phyloP scores from a whole-genome alignment of 2,329 filamentous ascomycete genomes.

The Cercospora nicotianae region DNA sequence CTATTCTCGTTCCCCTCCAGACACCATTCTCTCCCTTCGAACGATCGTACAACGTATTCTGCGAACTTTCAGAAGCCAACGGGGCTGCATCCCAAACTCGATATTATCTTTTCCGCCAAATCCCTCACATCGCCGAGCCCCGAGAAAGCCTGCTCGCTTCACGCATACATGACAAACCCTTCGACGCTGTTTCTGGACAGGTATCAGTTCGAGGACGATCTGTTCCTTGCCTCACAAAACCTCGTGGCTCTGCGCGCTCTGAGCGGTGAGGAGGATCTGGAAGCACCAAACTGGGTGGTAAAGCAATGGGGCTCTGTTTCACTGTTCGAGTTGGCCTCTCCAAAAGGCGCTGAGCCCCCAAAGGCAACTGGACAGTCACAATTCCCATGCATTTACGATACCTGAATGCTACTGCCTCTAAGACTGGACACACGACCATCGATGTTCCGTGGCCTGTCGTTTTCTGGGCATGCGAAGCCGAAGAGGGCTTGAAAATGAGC shows the following conservation, averaged over 20 bases:
- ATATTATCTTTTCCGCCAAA: constrained; percentile 61
- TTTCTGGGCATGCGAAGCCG: constrained; percentile 83
- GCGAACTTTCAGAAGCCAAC: constrained; percentile 67
- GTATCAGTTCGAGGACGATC: constrained; percentile 74
- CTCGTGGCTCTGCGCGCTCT: constrained; percentile 67
- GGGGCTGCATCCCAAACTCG: constrained; percentile 80
- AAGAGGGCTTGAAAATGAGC: constrained; percentile 65
- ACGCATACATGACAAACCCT: constrained; percentile 81
- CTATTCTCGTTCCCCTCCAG: constrained; percentile 82
- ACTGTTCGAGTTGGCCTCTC: constrained; percentile 67
- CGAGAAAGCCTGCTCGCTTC: constrained; percentile 63
- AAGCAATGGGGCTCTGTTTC: constrained; percentile 75
- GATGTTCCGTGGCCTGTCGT: constrained; percentile 72
- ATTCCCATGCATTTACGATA: constrained; percentile 88
- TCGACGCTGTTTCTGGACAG: constrained; percentile 80
- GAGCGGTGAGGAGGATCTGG: constrained; percentile 78
- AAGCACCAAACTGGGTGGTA: constrained; percentile 82
- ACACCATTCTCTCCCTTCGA: constrained; percentile 60
- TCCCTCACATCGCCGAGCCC: constrained; percentile 48
- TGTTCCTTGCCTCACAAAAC: constrained; percentile 81
- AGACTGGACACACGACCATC: constrained; percentile 33
- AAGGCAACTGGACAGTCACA: constrained; percentile 59
- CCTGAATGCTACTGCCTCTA: constrained; percentile 45
- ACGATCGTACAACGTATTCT: constrained; percentile 44
- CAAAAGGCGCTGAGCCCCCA: constrained; percentile 11